Evolutionary conservation across 1,284 basidiomycete genomes (phyloP), one percentile per base, ranked within the genome.

Genomic region (Ceratobasidium sp.): DNA sequence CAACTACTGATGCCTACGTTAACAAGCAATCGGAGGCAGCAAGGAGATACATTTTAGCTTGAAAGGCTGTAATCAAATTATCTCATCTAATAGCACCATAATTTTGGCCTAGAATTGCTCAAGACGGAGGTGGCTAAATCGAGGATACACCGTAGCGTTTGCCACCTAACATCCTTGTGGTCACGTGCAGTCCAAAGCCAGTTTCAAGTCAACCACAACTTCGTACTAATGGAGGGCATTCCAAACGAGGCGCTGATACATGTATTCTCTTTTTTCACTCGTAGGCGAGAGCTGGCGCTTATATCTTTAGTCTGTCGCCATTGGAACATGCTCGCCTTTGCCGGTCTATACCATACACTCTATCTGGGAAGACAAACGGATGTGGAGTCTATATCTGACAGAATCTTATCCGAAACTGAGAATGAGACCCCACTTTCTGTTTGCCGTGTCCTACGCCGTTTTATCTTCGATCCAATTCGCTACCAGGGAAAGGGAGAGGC

Each of bases 391-490:
- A 26, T 69, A 4, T 32, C 35, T 23, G 18, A 4, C 23, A 50
- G 52, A 28, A 26, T 69, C 21, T n/a, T 9, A 4, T 18, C 50
- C n/a, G 64, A 69, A 49, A 13, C 23, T 21, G 41, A 41, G 44
- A 6, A 21, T 26, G 26, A 38, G 13, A 13, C 26, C 13, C 13
- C 11, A 3, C 28, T 44, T 32, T 30, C n/a, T 16, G 21, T 26
- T 41, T 9, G n/a, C 8, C 30, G 32, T 23, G 28, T 16, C n/a
- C 23, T 69, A 13, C 50, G 38, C 28, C 23, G 28, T 28, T 38
- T 69, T 14, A 46, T 69, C n/a, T 69, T 69, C 32, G 64, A 69
- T 41, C 50, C 55, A 21, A 41, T 55, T n/a, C n/a, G 52, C 44
- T 69, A 69, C 28, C n/a, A 50, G 13, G 16, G n/a, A 46, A 38